Evolutionary conservation across 306 rosid species (phyloP).

Genomic region (Erythrophleum fordii): DNA sequence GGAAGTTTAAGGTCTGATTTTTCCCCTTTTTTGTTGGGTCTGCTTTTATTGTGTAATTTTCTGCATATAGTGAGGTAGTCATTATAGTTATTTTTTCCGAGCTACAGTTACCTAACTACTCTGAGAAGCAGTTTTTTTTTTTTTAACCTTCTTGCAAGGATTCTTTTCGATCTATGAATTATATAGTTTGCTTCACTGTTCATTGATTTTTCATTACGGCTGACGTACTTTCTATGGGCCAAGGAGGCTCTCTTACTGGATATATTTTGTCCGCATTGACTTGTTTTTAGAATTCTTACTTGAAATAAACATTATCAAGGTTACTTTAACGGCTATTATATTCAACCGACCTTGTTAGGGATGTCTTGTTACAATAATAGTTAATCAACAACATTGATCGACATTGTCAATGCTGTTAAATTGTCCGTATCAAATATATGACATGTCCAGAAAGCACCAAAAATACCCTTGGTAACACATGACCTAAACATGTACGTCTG

Average conservation of each 20-base stretch:
- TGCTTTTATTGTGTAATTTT: slow-evolving; percentile 42
- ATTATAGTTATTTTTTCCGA: slow-evolving; percentile 32
- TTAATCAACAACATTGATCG: too few relatives aligned
- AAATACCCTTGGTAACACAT: too few relatives aligned
- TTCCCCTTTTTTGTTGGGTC: background rate
- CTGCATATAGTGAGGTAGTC: slow-evolving; percentile 40
- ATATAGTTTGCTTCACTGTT: background rate
- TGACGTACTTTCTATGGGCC: background rate
- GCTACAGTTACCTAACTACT: slow-evolving; percentile 20
- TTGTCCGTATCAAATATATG: too few relatives aligned
- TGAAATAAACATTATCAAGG: background rate
- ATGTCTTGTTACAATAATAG: too few relatives aligned
- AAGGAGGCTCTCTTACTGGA: background rate
- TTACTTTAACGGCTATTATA: background rate
- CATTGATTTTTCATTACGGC: background rate
- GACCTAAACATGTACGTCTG: too few relatives aligned
- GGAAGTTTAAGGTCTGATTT: slow-evolving; percentile 46
- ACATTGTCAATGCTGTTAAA: too few relatives aligned
- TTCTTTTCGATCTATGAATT: slow-evolving; percentile 11
- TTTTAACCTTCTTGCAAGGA: slow-evolving; percentile 8
- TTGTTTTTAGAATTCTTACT: too few relatives aligned
- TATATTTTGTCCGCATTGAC: background rate
- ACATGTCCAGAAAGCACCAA: too few relatives aligned
- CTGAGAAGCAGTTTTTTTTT: slow-evolving; percentile 1
- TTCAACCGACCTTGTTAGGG: background rate